phyloP scores from a whole-genome alignment of 148 eudicot species.

The Cornus suecica region DNA sequence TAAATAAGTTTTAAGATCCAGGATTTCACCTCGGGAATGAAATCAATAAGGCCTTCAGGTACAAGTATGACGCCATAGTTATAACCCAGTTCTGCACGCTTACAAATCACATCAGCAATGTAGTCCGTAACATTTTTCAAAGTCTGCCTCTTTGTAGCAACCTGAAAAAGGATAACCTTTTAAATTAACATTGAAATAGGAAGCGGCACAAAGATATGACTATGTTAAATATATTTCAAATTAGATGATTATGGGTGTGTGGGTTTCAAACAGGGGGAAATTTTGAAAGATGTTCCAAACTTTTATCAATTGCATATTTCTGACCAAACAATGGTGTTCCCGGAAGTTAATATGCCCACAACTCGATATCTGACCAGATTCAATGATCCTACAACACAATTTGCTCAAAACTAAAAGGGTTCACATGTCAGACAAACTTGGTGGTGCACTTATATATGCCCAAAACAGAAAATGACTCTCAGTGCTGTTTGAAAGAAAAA shows the following conservation, averaged over 20 bases:
- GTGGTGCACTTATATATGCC: background rate
- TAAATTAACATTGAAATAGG: background rate
- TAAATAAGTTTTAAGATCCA: background rate
- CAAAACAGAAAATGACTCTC: background rate
- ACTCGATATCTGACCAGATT: too few relatives aligned
- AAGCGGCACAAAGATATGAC: background rate
- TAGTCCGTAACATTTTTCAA: constrained; percentile 89
- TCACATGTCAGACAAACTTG: background rate
- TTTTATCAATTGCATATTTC: too few relatives aligned
- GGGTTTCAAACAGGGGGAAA: too few relatives aligned
- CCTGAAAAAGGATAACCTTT: constrained; percentile 42
- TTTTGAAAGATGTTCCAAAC: too few relatives aligned
- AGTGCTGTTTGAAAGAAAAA: background rate
- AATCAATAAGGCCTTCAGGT: constrained; percentile 96
- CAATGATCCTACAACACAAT: too few relatives aligned
- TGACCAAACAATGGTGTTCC: too few relatives aligned
- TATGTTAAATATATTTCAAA: too few relatives aligned
- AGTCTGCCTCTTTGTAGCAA: constrained; percentile 76
- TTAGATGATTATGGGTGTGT: too few relatives aligned
- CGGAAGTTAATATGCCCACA: too few relatives aligned
- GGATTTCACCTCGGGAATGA: constrained; percentile 68
- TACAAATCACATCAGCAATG: constrained; percentile 84
- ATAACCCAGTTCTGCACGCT: constrained; percentile 75
- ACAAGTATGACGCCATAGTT: constrained; percentile 92
- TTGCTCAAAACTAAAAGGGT: too few relatives aligned